Conservation (phyloP, 176 grass and related monocot genomes). For the Neostapfia colusana region DNA sequence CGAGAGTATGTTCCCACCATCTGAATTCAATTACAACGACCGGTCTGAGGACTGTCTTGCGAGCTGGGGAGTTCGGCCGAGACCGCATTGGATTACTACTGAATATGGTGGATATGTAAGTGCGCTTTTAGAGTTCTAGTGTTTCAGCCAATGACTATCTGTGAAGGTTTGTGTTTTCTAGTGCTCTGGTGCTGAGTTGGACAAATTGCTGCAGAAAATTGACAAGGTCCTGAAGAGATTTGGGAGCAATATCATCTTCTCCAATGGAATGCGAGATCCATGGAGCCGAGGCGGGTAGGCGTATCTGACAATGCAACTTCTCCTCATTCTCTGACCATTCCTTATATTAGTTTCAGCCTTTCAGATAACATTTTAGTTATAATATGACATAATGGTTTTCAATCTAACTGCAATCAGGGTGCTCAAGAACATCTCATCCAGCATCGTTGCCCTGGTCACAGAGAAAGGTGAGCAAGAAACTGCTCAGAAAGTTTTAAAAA, state of each 20-base stretch:
- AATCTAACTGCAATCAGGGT: slow-evolving; percentile 51
- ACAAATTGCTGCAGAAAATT: slow-evolving; percentile 55
- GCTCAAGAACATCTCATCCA: slow-evolving; percentile 89
- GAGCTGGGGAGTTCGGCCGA: slow-evolving; percentile 55
- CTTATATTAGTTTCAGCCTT: slow-evolving; percentile 14
- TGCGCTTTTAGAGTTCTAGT: slow-evolving; percentile 20
- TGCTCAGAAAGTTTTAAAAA: not conserved
- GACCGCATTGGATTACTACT: slow-evolving; percentile 83
- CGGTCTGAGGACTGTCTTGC: slow-evolving; percentile 41
- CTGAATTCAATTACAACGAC: slow-evolving; percentile 54
- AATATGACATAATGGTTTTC: not conserved
- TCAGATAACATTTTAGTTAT: not conserved
- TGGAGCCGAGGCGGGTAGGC: slow-evolving; percentile 92
- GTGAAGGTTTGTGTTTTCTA: not conserved
- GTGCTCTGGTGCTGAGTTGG: slow-evolving; percentile 4
- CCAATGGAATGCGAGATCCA: slow-evolving; percentile 91
- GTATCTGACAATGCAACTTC: not conserved
- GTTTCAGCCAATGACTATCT: not conserved
- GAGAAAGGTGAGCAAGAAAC: slow-evolving; percentile 57
- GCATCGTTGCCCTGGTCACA: slow-evolving; percentile 83
- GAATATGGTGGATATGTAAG: slow-evolving; percentile 92
- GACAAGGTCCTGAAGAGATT: slow-evolving; percentile 76
- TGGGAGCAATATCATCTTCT: slow-evolving; percentile 97
- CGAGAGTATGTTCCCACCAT: slow-evolving; percentile 84
- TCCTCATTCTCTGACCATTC: not conserved